Percentiles rank a stretch among this genome's conserved stretches.
Conservation (phyloP, 2,329 filamentous ascomycete species). For the Penicillium digitatum region DNA sequence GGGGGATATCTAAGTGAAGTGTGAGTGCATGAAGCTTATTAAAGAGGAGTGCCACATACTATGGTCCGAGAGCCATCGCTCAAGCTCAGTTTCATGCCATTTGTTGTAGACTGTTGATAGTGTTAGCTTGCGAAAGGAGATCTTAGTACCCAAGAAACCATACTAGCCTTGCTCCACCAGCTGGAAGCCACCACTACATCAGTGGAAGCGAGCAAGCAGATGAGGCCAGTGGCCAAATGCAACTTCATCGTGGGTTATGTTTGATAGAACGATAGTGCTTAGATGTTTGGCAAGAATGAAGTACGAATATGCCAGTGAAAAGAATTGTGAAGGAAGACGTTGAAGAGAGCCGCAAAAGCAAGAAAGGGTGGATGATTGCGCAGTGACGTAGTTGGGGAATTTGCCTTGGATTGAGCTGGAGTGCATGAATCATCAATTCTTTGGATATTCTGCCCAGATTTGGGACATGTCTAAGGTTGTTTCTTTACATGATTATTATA, state of each 20-base stretch:
- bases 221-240: conserved; percentile 61
- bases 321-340: background rate
- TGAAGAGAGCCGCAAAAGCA: conserved; percentile 10
- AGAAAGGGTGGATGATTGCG: conserved; percentile 27
- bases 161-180: conserved; percentile 86
- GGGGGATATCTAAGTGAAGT: conserved; percentile 61
- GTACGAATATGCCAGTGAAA: conserved; percentile 2
- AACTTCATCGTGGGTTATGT: conserved; percentile 66
- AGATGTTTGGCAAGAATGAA: background rate
- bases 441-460: background rate
- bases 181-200: conserved; percentile 67
- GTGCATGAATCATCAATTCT: conserved; percentile 26
- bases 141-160: conserved; percentile 34
- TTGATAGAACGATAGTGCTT: background rate
- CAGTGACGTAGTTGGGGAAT: conserved; percentile 33
- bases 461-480: background rate
- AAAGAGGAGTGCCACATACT: conserved; percentile 30
- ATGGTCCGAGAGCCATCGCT: conserved; percentile 93
- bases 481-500: no score
- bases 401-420: conserved; percentile 14
- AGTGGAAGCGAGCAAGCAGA: conserved; percentile 65
- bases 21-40: conserved; percentile 1
- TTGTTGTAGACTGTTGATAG: conserved; percentile 78
- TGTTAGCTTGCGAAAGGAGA: background rate
- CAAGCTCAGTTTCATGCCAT: conserved; percentile 96